Evolutionary conservation across 202 grass and related monocot genomes (phyloP).

Genomic region (Zizania palustris): DNA sequence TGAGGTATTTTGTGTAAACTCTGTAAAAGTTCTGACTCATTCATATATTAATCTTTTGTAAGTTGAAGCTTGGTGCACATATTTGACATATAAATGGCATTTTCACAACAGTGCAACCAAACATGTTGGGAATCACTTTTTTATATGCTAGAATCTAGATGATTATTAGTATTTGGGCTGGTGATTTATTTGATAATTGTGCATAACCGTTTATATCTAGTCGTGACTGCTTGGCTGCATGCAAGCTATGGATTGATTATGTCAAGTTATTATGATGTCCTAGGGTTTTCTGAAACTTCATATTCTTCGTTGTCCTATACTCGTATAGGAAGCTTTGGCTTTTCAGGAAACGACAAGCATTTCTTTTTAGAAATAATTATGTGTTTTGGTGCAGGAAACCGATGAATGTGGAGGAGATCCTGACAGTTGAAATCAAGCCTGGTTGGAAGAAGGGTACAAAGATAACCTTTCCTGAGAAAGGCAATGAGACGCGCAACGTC

Average conservation of each 20-base stretch:
- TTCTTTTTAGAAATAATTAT: not conserved
- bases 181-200: slow-evolving; percentile 23
- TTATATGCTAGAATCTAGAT: slow-evolving; percentile 17
- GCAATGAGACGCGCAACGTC: slow-evolving; percentile 50
- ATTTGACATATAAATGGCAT: not conserved
- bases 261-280: not conserved
- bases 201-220: not conserved
- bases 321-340: not conserved
- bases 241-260: slow-evolving; percentile 19
- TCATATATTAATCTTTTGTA: not conserved
- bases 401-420: slow-evolving; percentile 56
- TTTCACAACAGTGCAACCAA: not conserved
- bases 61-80: slow-evolving; percentile 23
- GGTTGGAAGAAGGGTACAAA: slow-evolving; percentile 84
- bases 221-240: not conserved
- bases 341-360: not conserved
- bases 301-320: not conserved
- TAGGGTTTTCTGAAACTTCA: slow-evolving; percentile 19
- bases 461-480: slow-evolving; percentile 68
- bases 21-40: not conserved
- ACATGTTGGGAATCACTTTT: not conserved
- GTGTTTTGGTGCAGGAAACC: slow-evolving; percentile 56
- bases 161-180: not conserved
- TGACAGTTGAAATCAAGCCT: slow-evolving; percentile 74
- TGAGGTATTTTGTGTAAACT: not conserved